Evolutionary conservation across 257 asterid species (phyloP).

Genomic region (Lavandula angustifolia): DNA sequence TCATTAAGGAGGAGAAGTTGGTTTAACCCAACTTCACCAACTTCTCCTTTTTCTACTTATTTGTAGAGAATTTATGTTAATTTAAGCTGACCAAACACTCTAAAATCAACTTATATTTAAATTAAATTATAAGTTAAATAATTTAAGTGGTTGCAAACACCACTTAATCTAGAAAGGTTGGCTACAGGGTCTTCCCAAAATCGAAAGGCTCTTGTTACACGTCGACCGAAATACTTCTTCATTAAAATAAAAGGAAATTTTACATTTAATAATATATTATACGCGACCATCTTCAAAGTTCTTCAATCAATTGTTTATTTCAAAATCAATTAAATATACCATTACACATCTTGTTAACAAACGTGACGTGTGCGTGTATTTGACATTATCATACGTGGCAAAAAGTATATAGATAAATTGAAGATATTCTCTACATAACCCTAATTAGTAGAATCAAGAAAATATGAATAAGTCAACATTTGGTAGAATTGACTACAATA

Average conservation of each 20-base stretch:
- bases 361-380: conserved; percentile 13
- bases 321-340: neutral
- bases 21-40: no score
- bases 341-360: neutral
- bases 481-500: conserved; percentile 19
- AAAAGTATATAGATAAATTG: neutral
- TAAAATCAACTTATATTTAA: no score
- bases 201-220: conserved; percentile 19
- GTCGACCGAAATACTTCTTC: neutral
- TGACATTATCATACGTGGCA: neutral
- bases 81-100: no score
- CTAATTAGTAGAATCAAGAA: conserved; percentile 8
- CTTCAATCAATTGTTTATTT: neutral
- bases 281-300: neutral
- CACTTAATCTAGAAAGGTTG: neutral
- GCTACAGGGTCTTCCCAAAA: neutral
- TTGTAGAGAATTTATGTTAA: no score
- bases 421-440: neutral
- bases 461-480: neutral
- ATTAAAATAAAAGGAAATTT: neutral
- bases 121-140: no score
- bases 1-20: no score
- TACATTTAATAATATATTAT: neutral
- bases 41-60: no score
- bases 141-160: no score